Percentiles rank a stretch among this genome's conserved stretches.
Conservation (phyloP, 345 rosid genomes). For the Arabidopsis arenosa region DNA sequence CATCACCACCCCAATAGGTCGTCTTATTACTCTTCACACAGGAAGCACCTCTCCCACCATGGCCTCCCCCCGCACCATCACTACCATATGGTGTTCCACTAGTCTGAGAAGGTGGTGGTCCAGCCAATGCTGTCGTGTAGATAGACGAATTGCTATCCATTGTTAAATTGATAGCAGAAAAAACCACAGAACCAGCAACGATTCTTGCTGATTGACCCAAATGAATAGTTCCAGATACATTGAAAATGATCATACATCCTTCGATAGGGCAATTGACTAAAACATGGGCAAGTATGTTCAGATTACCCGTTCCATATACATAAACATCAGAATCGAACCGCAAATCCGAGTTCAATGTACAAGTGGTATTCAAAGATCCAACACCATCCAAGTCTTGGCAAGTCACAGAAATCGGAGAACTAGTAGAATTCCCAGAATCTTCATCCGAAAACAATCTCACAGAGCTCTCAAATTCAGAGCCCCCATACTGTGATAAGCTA, state of each 20-base stretch:
- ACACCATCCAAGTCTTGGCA: slow-evolving; percentile 86
- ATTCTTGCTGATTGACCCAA: slow-evolving; percentile 68
- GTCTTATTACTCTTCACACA: slow-evolving; percentile 64
- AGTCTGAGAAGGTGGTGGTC: slow-evolving; percentile 91
- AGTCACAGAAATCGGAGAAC: slow-evolving; percentile 28
- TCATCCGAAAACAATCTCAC: slow-evolving; percentile 40
- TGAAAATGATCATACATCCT: slow-evolving; percentile 73
- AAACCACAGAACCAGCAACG: slow-evolving; percentile 71
- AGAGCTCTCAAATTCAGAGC: slow-evolving; percentile 36
- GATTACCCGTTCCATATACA: slow-evolving; percentile 70
- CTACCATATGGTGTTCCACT: slow-evolving; percentile 85
- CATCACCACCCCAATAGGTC: slow-evolving; percentile 94
- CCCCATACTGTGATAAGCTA: slow-evolving; percentile 45
- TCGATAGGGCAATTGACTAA: slow-evolving; percentile 66
- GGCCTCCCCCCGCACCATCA: slow-evolving; percentile 98
- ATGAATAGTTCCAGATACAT: slow-evolving; percentile 77
- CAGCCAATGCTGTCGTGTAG: slow-evolving; percentile 80
- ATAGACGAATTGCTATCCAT: slow-evolving; percentile 66
- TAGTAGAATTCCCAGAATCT: slow-evolving; percentile 39
- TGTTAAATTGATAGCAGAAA: slow-evolving; percentile 67
- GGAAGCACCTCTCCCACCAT: slow-evolving; percentile 98
- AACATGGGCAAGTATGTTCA: slow-evolving; percentile 75
- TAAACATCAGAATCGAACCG: slow-evolving; percentile 62
- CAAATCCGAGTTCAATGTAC: slow-evolving; percentile 77
- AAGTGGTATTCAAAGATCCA: slow-evolving; percentile 86